A percentile compares a stretch with the other conserved stretches of the same genome.
Evolutionary conservation across 257 asterid species (phyloP).

Genomic region (Ballota nigra): DNA sequence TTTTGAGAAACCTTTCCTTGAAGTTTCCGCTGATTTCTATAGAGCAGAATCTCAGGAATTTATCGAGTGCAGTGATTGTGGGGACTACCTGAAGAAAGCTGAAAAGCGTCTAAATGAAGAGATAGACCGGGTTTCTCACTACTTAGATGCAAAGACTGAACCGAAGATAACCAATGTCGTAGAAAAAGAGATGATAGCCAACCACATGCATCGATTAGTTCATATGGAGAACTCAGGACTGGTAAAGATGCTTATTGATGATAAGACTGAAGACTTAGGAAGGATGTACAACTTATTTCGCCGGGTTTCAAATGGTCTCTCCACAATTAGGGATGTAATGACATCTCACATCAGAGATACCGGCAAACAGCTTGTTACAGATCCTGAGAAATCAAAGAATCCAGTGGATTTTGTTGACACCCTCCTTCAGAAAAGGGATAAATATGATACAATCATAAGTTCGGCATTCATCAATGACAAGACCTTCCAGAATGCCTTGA

Average conservation of each 20-base stretch:
- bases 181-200: constrained; percentile 87
- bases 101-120: constrained; percentile 84
- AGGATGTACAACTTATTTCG: constrained; percentile 79
- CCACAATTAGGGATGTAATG: constrained; percentile 73
- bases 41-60: constrained; percentile 83
- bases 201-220: constrained; percentile 79
- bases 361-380: constrained; percentile 85
- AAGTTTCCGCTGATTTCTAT: constrained; percentile 81
- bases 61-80: constrained; percentile 83
- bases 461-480: constrained; percentile 70
- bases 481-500: constrained; percentile 84
- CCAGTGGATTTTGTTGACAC: constrained; percentile 82
- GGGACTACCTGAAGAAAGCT: constrained; percentile 79
- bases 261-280: constrained; percentile 74
- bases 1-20: constrained; percentile 82
- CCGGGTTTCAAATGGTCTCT: constrained; percentile 67
- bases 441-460: constrained; percentile 70
- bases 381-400: constrained; percentile 86
- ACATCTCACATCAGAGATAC: constrained; percentile 78
- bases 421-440: constrained; percentile 73
- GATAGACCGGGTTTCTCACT: constrained; percentile 81
- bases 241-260: constrained; percentile 79
- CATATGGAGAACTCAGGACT: constrained; percentile 90
- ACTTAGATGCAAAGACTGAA: constrained; percentile 75
- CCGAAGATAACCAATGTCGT: constrained; percentile 66